Evolutionary conservation across 176 grass and related monocot species (phyloP), one percentile per base, ranked within the genome.

Genomic region (Alopecurus myosuroides): DNA sequence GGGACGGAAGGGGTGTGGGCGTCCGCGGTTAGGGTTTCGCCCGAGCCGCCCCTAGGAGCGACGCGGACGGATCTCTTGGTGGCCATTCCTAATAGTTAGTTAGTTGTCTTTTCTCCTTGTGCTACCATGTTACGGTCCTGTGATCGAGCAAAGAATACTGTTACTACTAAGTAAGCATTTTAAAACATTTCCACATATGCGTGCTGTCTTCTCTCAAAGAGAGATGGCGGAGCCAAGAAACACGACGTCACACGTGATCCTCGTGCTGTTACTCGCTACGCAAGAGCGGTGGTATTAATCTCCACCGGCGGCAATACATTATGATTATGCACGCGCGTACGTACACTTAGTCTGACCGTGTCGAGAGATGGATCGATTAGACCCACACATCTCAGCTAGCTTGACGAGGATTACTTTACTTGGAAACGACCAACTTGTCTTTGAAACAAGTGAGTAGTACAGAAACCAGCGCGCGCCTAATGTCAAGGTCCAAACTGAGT

Each of bases 221-320:
- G 39, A 88, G 57, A 58, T 34, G 50, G n/a, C 55, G 10, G 41
- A 45, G 66, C 76, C 82, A 80, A 85, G 35, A 28, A 79, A 80
- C 55, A 26, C 19, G 46, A 80, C 58, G 87, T 76, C 87, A 85
- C 58, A 46, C 57, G 37, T 85, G 82, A 85, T 89, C 77, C 82
- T 75, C 82, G 57, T 58, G 82, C 37, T 46, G 46, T 1, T 44
- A 57, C 62, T 13, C 49, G 79, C 79, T 29, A 39, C 39, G 7
- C 39, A 41, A 41, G 8, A 41, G 39, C 8, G 39, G 39, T 53
- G 49, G 67, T 53, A n/a, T 35, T 30, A 40, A 61, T 30, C 82
- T 69, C 58, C 50, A 40, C 18, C 15, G 77, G 40, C 77, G 70
- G 70, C 77, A 69, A 67, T 30, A 70, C 48, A 78, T 1, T 51